Percentiles rank a stretch among this genome's conserved stretches.
phyloP scores from a whole-genome alignment of 1,284 basidiomycete species.

The Albatrellus sp. region DNA sequence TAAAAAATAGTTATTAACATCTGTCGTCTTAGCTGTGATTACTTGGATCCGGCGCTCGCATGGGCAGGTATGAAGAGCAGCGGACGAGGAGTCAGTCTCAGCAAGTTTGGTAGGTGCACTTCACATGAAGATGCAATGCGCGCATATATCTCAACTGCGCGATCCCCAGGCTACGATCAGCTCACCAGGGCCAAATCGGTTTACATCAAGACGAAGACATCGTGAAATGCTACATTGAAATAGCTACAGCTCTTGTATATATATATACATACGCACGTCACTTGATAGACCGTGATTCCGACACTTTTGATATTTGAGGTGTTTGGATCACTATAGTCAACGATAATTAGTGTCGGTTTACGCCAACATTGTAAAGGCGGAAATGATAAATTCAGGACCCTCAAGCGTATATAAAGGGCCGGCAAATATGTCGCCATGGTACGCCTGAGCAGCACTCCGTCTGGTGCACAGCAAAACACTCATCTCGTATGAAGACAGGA shows the following conservation, averaged over 20 bases:
- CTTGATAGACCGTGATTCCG: too few relatives aligned
- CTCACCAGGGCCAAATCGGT: conserved; percentile 66
- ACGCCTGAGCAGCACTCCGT: conserved; percentile 10
- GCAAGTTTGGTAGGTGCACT: conserved; percentile 68
- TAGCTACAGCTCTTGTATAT: too few relatives aligned
- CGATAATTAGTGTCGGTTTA: background rate
- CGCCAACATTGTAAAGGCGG: background rate
- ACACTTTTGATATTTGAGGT: background rate
- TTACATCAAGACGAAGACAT: conserved; percentile 62
- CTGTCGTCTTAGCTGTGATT: conserved; percentile 50
- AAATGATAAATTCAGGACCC: conserved; percentile 11
- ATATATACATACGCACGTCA: too few relatives aligned
- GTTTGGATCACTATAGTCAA: background rate
- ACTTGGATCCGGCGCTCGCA: conserved; percentile 80
- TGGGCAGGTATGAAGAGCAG: conserved; percentile 95
- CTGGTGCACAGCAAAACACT: conserved; percentile 11
- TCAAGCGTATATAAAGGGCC: conserved; percentile 13
- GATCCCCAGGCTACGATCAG: conserved; percentile 58
- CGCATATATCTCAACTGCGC: background rate
- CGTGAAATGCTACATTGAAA: background rate
- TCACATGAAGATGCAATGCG: background rate
- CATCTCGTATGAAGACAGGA: conserved; percentile 6
- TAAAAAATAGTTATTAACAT: background rate
- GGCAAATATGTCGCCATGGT: conserved; percentile 11
- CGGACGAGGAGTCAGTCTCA: conserved; percentile 82